A percentile compares a stretch with the other conserved stretches of the same genome.
These are phyloP conservation scores for Chaetomiaceae sp. DNA, from an alignment of 2,329 filamentous ascomycete species.

Conservation along the genomic window DNA sequence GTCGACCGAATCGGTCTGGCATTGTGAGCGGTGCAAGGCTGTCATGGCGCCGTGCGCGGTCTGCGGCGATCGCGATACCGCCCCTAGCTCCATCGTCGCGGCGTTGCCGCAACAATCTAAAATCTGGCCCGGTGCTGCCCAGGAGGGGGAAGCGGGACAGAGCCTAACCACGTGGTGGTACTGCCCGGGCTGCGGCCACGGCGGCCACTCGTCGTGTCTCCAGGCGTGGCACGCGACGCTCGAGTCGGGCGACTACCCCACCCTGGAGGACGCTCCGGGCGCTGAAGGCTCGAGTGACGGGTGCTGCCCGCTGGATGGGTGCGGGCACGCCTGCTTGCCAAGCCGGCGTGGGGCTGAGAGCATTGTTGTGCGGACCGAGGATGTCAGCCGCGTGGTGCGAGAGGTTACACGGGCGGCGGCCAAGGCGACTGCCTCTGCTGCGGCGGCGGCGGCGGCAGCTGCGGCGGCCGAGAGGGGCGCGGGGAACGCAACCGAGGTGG, in stretches of 20 bases:
- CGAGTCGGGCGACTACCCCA: conserved; percentile 14
- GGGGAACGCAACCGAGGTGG: background rate
- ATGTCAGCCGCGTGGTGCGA: conserved; percentile 45
- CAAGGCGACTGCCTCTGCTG: conserved; percentile 20
- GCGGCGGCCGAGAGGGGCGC: background rate
- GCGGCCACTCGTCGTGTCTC: conserved; percentile 58
- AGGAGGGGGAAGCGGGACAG: conserved; percentile 21
- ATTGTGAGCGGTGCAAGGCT: conserved; percentile 52
- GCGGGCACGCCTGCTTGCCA: conserved; percentile 59
- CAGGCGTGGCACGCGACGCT: conserved; percentile 52
- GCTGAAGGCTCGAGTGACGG: conserved; percentile 46
- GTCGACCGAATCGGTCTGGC: conserved; percentile 48
- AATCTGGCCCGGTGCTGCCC: too few species aligned
- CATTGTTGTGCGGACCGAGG: conserved; percentile 44
- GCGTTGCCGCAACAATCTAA: background rate
- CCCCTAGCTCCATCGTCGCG: conserved; percentile 34
- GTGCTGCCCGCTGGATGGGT: conserved; percentile 61
- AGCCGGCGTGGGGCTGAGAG: conserved; percentile 51
- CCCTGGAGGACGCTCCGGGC: conserved; percentile 24
- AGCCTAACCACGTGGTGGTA: conserved; percentile 55
- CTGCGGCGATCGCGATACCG: conserved; percentile 50
- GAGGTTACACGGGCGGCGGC: conserved; percentile 32
- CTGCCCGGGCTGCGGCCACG: conserved; percentile 59
- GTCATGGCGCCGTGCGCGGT: conserved; percentile 56
- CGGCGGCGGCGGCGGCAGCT: conserved; percentile 5